Conservation (phyloP, 2,329 filamentous ascomycete species). For the Ceratocystis colombiana region DNA sequence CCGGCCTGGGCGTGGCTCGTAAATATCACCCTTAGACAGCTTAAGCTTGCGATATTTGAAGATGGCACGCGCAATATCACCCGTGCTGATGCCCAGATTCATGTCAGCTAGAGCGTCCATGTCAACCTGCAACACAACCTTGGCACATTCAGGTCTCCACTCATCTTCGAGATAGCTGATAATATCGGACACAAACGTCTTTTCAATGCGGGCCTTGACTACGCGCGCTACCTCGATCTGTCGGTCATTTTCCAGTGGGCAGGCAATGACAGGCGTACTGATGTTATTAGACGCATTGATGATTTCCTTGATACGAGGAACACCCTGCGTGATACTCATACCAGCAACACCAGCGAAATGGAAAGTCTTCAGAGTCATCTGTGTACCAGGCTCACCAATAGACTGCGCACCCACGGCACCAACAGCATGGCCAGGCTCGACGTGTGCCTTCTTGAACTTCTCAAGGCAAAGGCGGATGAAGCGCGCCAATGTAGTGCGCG, state of each 20-base stretch:
- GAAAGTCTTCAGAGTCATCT: constrained; percentile 99
- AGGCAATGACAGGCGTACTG: constrained; percentile 87
- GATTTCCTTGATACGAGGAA: constrained; percentile 99
- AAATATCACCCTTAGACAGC: constrained; percentile 55
- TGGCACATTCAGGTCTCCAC: constrained; percentile 68
- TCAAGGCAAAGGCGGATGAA: constrained; percentile 76
- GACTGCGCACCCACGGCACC: constrained; percentile 95
- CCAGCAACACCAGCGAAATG: constrained; percentile 99
- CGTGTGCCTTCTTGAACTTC: constrained; percentile 84
- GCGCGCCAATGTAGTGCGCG: constrained; percentile 56
- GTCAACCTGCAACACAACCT: constrained; percentile 73
- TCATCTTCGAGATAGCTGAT: constrained; percentile 76
- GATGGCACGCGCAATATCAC: constrained; percentile 68
- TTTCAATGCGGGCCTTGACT: constrained; percentile 88
- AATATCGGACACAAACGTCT: constrained; percentile 78
- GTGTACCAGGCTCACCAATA: constrained; percentile 94
- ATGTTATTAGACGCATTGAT: constrained; percentile 96
- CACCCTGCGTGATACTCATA: constrained; percentile 99
- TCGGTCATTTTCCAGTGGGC: constrained; percentile 65
- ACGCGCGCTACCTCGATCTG: constrained; percentile 73
- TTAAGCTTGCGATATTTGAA: constrained; percentile 74
- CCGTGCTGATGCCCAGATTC: constrained; percentile 65
- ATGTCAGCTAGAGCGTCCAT: constrained; percentile 66
- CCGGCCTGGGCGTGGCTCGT: constrained; percentile 45
- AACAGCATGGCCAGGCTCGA: constrained; percentile 90